Conservation (phyloP, 2,329 filamentous ascomycete genomes). For the Apiospora sp. region DNA sequence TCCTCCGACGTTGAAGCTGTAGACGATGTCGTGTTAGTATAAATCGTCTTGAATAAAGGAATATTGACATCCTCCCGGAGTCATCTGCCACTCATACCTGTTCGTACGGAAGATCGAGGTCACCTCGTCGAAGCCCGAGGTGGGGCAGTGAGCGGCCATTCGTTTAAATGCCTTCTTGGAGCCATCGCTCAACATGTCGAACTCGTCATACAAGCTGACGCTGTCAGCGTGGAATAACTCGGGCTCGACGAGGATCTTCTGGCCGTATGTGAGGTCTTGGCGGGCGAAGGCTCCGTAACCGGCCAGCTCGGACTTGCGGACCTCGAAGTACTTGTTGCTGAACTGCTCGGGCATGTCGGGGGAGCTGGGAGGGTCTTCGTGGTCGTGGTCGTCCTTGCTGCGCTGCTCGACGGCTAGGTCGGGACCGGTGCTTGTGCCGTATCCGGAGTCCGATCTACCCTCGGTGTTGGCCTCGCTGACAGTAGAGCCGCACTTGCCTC, state of each 20-base stretch:
- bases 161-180: conserved; percentile 45
- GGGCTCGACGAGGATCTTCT: conserved; percentile 54
- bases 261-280: conserved; percentile 45
- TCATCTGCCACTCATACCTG: conserved; percentile 45
- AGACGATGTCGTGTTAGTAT: background rate
- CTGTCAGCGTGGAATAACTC: conserved; percentile 49
- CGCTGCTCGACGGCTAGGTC: background rate
- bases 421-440: background rate
- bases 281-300: conserved; percentile 58
- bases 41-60: background rate
- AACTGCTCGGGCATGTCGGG: conserved; percentile 30
- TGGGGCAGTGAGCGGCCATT: conserved; percentile 47
- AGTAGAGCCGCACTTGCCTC: background rate
- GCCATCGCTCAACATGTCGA: conserved; percentile 43
- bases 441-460: background rate
- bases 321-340: conserved; percentile 49
- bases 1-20: conserved; percentile 33
- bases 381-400: background rate
- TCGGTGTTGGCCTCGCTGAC: too few species aligned
- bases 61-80: too few species aligned
- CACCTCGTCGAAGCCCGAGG: conserved; percentile 39
- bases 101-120: conserved; percentile 55
- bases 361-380: background rate
- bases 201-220: conserved; percentile 43
- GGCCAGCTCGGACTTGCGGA: conserved; percentile 50